Base-by-base conservation (phyloP, 2,329 filamentous ascomycete species). In the Xylaria sp. region DNA sequence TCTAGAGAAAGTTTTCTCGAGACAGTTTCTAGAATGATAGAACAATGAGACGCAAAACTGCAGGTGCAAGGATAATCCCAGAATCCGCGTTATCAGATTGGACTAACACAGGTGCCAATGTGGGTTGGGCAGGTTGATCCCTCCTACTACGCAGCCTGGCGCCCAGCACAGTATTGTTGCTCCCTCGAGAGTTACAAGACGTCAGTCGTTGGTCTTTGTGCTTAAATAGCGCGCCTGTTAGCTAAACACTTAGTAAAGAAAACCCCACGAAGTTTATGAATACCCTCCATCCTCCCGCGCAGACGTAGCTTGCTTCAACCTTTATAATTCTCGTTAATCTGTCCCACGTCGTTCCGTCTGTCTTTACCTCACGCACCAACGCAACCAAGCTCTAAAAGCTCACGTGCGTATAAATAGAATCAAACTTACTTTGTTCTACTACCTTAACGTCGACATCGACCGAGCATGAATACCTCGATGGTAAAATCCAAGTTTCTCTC, bases 401-500 rank as follows among this genome's bases (percentile, higher is more conserved):
- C 53, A 54, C 40, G 28, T 15, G 17, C 46, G 17, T 4, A 17
- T 20, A 23, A 57, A 36, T 26, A 57, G 10, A 9, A 48, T 23
- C 36, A 42, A 38, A 48, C 40, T 10, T 59, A 63, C 38, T 10
- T 40, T 11, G n/a, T 36, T 59, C 3, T 36, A 10, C 23, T n/a
- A 48, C 20, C 4, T 42, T 17, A 9, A 23, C 23, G 42, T n/a
- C 20, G 10, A 54, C 42, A 65, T 57, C 40, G n/a, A 65, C 31
- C 53, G 9, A 71, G 33, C n/a, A 86, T 87, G 83, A 84, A 86
- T 75, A 87, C 85, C 62, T 84, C 85, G 65, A 84, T 85, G 79
- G 79, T 88, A 72, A 79, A 83, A 73, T 86, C 85, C 79, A 94
- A 92, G 78, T 98, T 97, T 84, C 91, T 98, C 74, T 86, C 90